phyloP scores from a whole-genome alignment of 2,329 filamentous ascomycete species.

The Lasiodiplodia citricola region DNA sequence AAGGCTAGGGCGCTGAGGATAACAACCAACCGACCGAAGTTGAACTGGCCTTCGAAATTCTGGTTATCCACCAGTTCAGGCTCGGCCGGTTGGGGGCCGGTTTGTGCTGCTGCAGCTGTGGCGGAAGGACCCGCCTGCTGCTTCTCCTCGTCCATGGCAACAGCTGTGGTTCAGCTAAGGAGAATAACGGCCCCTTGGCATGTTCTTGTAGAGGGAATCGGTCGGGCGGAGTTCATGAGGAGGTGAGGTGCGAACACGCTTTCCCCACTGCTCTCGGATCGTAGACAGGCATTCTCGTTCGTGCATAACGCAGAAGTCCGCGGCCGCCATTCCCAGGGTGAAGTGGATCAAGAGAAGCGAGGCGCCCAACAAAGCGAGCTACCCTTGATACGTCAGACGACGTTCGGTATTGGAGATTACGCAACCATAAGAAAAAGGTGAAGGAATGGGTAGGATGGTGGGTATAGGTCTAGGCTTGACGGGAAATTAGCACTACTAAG shows the following conservation, averaged over 20 bases:
- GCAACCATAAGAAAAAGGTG: not conserved
- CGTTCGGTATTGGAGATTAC: not conserved
- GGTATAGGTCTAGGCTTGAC: constrained; percentile 1
- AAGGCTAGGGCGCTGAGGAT: constrained; percentile 16
- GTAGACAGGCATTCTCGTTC: constrained; percentile 1
- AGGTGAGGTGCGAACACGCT: not conserved
- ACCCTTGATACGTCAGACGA: constrained; percentile 6
- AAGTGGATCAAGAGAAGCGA: not conserved
- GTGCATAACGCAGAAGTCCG: not conserved
- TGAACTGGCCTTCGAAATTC: constrained; percentile 16
- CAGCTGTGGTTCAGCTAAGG: not conserved
- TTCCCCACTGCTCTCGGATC: constrained; percentile 14
- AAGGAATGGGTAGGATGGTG: not conserved
- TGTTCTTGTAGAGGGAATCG: not conserved
- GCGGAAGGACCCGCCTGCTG: constrained; percentile 5
- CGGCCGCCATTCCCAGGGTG: not conserved
- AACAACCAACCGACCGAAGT: not conserved
- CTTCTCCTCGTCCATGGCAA: constrained; percentile 15
- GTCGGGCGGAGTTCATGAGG: not conserved
- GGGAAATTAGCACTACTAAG: not conserved
- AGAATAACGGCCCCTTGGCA: not conserved
- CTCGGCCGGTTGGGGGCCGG: not conserved
- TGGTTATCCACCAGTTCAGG: constrained; percentile 13
- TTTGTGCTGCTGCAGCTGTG: not conserved
- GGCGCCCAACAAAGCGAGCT: not conserved